A percentile compares a stretch with the other conserved stretches of the same genome.
Conservation (phyloP, 2,329 filamentous ascomycete genomes). For the Colletotrichum agaves region DNA sequence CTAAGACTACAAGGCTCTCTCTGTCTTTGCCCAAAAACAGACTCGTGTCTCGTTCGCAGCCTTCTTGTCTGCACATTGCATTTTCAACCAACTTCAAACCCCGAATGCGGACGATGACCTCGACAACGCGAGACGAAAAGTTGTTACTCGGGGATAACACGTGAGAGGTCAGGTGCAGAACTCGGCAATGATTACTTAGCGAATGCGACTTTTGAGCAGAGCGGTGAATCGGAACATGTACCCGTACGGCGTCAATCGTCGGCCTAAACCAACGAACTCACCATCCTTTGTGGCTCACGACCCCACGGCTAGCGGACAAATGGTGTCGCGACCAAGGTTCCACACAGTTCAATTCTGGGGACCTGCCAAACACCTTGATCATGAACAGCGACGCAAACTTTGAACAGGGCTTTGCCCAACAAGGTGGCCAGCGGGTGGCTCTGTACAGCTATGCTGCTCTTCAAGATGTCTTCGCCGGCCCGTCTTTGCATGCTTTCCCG, state of each 20-base stretch:
- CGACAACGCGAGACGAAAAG: not conserved
- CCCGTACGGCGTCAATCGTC: conserved; percentile 2
- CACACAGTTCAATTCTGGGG: not conserved
- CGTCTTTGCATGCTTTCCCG: conserved; percentile 1
- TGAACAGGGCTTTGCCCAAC: not conserved
- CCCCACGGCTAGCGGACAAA: conserved; percentile 9
- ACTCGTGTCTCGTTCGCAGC: conserved; percentile 7
- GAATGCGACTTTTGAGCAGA: conserved; percentile 3
- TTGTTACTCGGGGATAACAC: conserved; percentile 18
- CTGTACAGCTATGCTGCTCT: conserved; percentile 27
- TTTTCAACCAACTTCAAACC: not conserved
- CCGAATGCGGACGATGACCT: conserved; percentile 9
- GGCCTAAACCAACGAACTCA: not conserved
- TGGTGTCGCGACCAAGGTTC: conserved; percentile 24
- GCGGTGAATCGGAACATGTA: conserved; percentile 30
- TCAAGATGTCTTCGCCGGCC: conserved; percentile 23
- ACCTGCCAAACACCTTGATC: conserved; percentile 10
- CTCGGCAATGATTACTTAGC: conserved; percentile 13
- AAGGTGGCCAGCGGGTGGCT: not conserved
- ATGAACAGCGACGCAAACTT: conserved; percentile 24
- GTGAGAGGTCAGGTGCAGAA: conserved; percentile 34
- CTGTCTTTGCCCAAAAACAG: conserved; percentile 7
- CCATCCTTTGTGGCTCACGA: conserved; percentile 1
- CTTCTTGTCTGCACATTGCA: not conserved
- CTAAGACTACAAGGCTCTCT: not conserved